These are phyloP conservation scores for Phytopythium litorale DNA, from an alignment of 352 stramenopile species.

Conservation along the genomic window DNA sequence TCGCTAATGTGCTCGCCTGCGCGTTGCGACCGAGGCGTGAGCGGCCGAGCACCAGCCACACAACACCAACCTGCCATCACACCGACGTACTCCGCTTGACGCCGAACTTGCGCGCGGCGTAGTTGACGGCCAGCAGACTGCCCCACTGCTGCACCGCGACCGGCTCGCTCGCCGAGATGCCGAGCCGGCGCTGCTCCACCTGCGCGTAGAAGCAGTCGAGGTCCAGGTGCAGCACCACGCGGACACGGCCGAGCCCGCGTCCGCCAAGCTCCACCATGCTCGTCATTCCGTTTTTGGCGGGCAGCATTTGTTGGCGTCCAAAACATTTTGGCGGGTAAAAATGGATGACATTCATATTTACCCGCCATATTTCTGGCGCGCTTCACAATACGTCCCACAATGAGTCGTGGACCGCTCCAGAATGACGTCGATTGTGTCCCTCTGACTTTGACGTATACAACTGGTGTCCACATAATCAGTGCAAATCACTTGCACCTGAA, in stretches of 20 bases:
- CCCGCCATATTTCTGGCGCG: too few species aligned
- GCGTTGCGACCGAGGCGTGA: not conserved
- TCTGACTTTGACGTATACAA: too few species aligned
- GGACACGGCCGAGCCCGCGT: slow-evolving; percentile 4
- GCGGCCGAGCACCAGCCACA: not conserved
- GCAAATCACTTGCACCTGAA: too few species aligned
- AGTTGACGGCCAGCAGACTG: slow-evolving; percentile 81
- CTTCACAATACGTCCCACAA: too few species aligned
- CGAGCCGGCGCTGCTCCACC: slow-evolving; percentile 74
- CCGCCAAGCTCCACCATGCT: not conserved
- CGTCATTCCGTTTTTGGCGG: not conserved
- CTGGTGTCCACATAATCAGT: too few species aligned
- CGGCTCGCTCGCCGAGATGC: slow-evolving; percentile 54
- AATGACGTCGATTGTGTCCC: too few species aligned
- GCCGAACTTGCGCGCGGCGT: slow-evolving; percentile 69
- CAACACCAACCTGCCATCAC: not conserved
- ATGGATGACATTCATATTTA: too few species aligned
- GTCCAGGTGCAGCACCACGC: slow-evolving; percentile 82
- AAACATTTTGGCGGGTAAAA: too few species aligned
- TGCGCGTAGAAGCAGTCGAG: slow-evolving; percentile 89
- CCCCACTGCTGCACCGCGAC: slow-evolving; percentile 85
- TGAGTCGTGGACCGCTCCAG: too few species aligned
- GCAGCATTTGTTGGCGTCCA: too few species aligned
- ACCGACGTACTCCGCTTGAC: slow-evolving; percentile 39
- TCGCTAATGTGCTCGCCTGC: slow-evolving; percentile 60